These are phyloP conservation scores for Plantago lanceolata DNA, from an alignment of 305 asterid species.

Conservation along the genomic window DNA sequence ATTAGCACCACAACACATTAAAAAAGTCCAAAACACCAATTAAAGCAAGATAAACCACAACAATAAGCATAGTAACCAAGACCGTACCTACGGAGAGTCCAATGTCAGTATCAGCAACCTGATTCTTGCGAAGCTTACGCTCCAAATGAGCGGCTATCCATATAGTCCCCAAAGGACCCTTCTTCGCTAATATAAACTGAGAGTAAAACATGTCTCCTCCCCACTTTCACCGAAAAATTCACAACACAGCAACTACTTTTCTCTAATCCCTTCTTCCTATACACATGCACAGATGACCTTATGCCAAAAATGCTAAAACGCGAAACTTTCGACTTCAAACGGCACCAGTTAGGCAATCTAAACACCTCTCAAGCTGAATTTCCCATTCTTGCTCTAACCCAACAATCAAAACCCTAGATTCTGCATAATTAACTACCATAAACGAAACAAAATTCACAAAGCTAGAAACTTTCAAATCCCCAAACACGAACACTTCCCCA, in stretches of 20 bases:
- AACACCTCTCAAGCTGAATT: slow-evolving; percentile 27
- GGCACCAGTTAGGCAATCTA: slow-evolving; percentile 29
- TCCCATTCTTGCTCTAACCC: slow-evolving; percentile 26
- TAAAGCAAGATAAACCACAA: slow-evolving; percentile 12
- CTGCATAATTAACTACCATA: slow-evolving; percentile 23
- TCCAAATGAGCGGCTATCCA: slow-evolving; percentile 99
- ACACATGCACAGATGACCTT: slow-evolving; percentile 11
- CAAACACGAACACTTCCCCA: slow-evolving; percentile 9
- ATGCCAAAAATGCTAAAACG: slow-evolving; percentile 18
- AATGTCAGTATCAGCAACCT: slow-evolving; percentile 98
- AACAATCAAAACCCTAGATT: slow-evolving; percentile 35
- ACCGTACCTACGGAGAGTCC: slow-evolving; percentile 88
- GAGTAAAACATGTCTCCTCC: slow-evolving; percentile 71
- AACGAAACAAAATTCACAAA: slow-evolving; percentile 19
- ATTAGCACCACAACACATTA: slow-evolving; percentile 3
- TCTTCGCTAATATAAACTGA: slow-evolving; percentile 89
- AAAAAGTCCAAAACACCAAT: slow-evolving; percentile 1
- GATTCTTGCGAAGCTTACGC: slow-evolving; percentile 94
- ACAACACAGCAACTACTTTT: slow-evolving; percentile 14
- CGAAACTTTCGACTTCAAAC: slow-evolving; percentile 28
- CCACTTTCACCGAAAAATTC: slow-evolving; percentile 24
- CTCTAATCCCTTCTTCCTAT: slow-evolving; percentile 9
- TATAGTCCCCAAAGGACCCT: slow-evolving; percentile 94
- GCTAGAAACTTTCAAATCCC: slow-evolving; percentile 19
- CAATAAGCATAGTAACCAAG: slow-evolving; percentile 2